These are phyloP conservation scores for Phytophthora constricta DNA, from an alignment of 352 stramenopile genomes.

Conservation along the genomic window DNA sequence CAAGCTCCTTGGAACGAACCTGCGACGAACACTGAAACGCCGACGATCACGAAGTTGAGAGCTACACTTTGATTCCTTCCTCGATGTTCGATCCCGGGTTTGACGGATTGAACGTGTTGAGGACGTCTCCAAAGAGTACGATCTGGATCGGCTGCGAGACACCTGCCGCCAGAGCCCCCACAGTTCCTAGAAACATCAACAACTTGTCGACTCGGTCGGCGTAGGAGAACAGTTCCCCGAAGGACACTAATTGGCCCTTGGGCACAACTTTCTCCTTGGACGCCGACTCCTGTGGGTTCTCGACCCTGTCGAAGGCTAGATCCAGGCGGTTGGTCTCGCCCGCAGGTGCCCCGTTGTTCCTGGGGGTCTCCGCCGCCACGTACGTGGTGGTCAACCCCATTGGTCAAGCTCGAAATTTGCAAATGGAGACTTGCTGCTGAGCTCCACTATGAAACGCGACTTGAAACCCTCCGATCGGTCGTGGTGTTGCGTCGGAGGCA, in stretches of 20 bases:
- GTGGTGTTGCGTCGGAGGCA: not conserved
- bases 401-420: not conserved
- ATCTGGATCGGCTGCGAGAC: conserved; percentile 72
- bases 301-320: conserved; percentile 30
- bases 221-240: conserved; percentile 59
- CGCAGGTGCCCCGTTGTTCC: not conserved
- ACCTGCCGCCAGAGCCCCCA: conserved; percentile 50
- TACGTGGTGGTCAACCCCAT: conserved; percentile 32
- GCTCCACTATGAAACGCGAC: too few species aligned
- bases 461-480: not conserved
- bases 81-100: conserved; percentile 31
- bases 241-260: conserved; percentile 50
- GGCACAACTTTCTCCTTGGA: conserved; percentile 23
- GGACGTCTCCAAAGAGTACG: conserved; percentile 71
- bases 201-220: conserved; percentile 59
- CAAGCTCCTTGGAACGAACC: conserved; percentile 64
- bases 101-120: conserved; percentile 75
- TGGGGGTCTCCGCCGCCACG: conserved; percentile 28
- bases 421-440: not conserved
- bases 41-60: conserved; percentile 63
- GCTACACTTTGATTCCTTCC: conserved; percentile 42
- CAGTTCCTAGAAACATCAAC: conserved; percentile 60
- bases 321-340: conserved; percentile 36
- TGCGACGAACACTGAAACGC: conserved; percentile 56
- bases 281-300: conserved; percentile 9